Conservation (phyloP, 192 early-diverging fungal species). For the Gaertneriomyces sp. region DNA sequence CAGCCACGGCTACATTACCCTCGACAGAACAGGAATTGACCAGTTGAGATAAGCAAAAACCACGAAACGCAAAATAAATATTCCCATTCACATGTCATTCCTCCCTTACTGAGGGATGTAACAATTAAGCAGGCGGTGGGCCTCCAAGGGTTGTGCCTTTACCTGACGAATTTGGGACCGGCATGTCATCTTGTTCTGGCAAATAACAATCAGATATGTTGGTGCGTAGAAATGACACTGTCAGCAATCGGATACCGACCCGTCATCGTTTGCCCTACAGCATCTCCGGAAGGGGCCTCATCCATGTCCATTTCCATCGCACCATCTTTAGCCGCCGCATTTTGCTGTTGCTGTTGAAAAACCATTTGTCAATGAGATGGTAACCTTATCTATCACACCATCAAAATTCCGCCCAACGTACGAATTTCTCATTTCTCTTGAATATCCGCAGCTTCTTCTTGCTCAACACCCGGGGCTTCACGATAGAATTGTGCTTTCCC, state of each 20-base stretch:
- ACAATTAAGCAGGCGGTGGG: neutral
- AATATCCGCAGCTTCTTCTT: constrained; percentile 22
- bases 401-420: neutral
- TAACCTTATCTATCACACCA: neutral
- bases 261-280: neutral
- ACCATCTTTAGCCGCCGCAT: constrained; percentile 2
- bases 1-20: too few species aligned
- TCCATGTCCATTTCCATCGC: constrained; percentile 12
- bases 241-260: neutral
- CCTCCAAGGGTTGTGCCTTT: constrained; percentile 3
- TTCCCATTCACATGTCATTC: too few species aligned
- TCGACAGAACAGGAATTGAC: too few species aligned
- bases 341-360: constrained; percentile 1
- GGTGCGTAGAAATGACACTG: neutral
- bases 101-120: too few species aligned
- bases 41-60: too few species aligned
- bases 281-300: neutral
- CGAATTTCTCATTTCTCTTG: constrained; percentile 11
- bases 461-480: constrained; percentile 11
- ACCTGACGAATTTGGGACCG: neutral
- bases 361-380: neutral
- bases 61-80: too few species aligned
- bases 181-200: neutral
- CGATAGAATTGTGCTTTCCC: constrained; percentile 21
- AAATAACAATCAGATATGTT: neutral